phyloP scores from a whole-genome alignment of 495 filamentous ascomycete species.

The Hypomontagnella monticulosa region DNA sequence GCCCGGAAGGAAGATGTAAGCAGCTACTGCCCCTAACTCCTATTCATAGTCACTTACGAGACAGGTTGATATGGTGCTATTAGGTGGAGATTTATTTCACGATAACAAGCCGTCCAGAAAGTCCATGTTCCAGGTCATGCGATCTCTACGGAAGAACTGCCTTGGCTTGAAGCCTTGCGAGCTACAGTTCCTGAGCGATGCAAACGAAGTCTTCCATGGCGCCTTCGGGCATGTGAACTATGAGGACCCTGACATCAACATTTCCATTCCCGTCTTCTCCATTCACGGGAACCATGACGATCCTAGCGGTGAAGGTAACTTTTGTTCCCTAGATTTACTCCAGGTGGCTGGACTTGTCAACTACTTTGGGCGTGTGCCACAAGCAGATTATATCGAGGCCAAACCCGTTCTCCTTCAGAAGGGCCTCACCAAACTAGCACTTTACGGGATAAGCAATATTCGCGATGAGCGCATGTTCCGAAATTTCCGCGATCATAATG shows the following conservation, averaged over 20 bases:
- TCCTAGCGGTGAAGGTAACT: conserved; percentile 90
- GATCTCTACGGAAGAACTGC: conserved; percentile 89
- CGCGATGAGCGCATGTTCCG: conserved; percentile 93
- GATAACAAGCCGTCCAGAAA: conserved; percentile 98
- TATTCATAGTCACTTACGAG: conserved; percentile 8
- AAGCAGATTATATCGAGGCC: conserved; percentile 89
- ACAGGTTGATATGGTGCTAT: conserved; percentile 88
- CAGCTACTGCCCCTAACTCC: not conserved
- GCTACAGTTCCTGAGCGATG: conserved; percentile 93
- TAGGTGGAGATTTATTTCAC: conserved; percentile 96
- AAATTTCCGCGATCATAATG: conserved; percentile 91
- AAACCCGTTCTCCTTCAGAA: conserved; percentile 95
- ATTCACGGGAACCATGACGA: conserved; percentile 99
- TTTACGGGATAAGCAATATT: conserved; percentile 97
- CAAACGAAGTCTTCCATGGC: conserved; percentile 83
- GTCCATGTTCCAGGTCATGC: conserved; percentile 97
- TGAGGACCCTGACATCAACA: conserved; percentile 96
- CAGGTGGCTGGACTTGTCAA: conserved; percentile 92
- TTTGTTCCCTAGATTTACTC: conserved; percentile 88
- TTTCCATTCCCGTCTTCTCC: conserved; percentile 96
- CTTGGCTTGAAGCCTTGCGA: conserved; percentile 95
- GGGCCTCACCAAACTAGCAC: conserved; percentile 88
- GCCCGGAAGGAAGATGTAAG: conserved; percentile 83
- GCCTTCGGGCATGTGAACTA: conserved; percentile 96
- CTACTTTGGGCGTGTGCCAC: conserved; percentile 91